These are phyloP conservation scores for Cafeteria roenbergensis DNA, from an alignment of 108 stramenopile genomes.

Conservation along the genomic window DNA sequence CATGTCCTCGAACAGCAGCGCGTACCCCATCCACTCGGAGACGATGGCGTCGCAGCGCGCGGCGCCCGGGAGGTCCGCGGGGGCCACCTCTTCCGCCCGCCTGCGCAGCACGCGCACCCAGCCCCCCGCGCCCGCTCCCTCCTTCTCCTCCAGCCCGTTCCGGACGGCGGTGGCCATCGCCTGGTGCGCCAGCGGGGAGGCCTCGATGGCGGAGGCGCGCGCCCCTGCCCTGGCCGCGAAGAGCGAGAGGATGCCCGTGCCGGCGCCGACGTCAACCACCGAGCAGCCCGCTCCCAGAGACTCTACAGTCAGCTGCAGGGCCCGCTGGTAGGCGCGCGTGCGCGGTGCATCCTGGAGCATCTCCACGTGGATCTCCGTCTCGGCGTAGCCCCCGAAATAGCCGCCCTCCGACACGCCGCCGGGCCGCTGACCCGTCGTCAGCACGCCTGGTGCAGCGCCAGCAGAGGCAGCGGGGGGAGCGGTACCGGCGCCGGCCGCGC, in stretches of 20 bases:
- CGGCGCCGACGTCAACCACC: conserved; percentile 86
- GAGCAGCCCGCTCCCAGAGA: conserved; percentile 46
- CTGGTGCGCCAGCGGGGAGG: conserved; percentile 66
- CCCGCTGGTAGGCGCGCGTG: conserved; percentile 24
- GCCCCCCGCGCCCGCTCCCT: conserved; percentile 60
- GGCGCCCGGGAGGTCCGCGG: conserved; percentile 32
- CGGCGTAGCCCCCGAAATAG: conserved; percentile 28
- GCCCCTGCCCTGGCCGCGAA: conserved; percentile 84
- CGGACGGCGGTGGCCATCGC: conserved; percentile 57
- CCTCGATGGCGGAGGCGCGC: conserved; percentile 78
- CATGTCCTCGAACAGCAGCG: conserved; percentile 46
- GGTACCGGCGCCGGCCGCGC: too few relatives aligned
- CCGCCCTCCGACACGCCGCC: too few relatives aligned
- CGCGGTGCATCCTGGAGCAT: conserved; percentile 35
- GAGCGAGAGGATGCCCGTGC: conserved; percentile 76
- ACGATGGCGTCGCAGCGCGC: conserved; percentile 80
- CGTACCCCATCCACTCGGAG: conserved; percentile 90
- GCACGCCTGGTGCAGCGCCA: too few relatives aligned
- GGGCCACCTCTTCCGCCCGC: background rate
- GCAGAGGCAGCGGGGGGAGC: too few relatives aligned
- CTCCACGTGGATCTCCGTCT: conserved; percentile 34
- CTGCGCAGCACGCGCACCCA: conserved; percentile 52
- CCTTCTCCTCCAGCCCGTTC: conserved; percentile 70
- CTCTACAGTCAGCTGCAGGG: background rate
- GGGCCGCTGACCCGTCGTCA: too few relatives aligned